Conservation (phyloP, 139 green algal species). For the Zygnema cylindricum region DNA sequence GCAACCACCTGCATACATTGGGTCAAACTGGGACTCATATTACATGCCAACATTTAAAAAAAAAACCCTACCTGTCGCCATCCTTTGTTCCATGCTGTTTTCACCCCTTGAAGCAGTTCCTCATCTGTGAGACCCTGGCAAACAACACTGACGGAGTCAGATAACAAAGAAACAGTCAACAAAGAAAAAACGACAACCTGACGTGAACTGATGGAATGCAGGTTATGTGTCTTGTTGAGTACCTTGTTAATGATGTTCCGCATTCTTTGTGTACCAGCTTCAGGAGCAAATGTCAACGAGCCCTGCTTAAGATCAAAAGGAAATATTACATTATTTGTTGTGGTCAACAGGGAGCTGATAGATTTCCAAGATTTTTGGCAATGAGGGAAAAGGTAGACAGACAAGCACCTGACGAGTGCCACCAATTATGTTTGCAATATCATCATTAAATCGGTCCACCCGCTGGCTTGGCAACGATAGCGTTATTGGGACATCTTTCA, state of each 20-base stretch:
- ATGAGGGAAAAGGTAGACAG: not conserved
- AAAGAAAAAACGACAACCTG: too few species aligned
- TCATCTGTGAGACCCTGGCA: conserved; percentile 75
- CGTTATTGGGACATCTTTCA: conserved; percentile 74
- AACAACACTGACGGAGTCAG: not conserved
- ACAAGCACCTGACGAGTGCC: conserved; percentile 32
- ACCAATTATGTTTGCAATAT: conserved; percentile 79
- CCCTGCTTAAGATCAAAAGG: conserved; percentile 37
- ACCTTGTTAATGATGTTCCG: conserved; percentile 80
- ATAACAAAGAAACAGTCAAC: too few species aligned
- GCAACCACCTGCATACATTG: too few species aligned
- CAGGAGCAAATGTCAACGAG: conserved; percentile 77
- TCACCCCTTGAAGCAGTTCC: conserved; percentile 75
- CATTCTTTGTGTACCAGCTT: conserved; percentile 78
- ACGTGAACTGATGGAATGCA: too few species aligned
- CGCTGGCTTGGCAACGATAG: conserved; percentile 75
- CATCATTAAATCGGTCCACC: conserved; percentile 80
- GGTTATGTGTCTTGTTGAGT: not conserved
- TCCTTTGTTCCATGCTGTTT: conserved; percentile 77
- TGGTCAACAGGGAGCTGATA: conserved; percentile 18
- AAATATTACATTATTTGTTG: not conserved
- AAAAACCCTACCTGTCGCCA: conserved; percentile 71
- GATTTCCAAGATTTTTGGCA: not conserved
- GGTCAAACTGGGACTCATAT: too few species aligned
- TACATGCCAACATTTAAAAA: not conserved